phyloP scores from a whole-genome alignment of 108 stramenopile genomes.

The Fragilariopsis cylindrus region DNA sequence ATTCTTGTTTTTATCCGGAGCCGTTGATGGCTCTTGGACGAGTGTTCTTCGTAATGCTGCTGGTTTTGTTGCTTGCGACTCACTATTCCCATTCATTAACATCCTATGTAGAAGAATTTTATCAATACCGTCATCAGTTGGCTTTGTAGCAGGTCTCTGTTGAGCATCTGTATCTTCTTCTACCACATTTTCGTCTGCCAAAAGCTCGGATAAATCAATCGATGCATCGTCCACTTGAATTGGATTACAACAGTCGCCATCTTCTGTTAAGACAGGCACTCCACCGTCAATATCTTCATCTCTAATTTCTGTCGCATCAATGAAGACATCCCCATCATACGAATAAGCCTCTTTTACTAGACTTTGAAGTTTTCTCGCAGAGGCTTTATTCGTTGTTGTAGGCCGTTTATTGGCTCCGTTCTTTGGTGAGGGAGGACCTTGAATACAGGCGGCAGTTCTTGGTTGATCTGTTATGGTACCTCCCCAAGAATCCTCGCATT shows the following conservation, averaged over 20 bases:
- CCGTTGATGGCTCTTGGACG: too few relatives aligned
- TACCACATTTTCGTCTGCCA: not conserved
- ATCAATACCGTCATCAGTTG: not conserved
- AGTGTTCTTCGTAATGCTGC: too few relatives aligned
- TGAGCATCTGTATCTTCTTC: not conserved
- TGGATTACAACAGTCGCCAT: not conserved
- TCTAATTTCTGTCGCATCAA: slow-evolving; percentile 25
- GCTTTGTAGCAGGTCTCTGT: not conserved
- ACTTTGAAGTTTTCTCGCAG: not conserved
- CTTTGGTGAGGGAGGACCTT: not conserved
- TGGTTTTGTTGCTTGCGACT: not conserved
- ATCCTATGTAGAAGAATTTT: not conserved
- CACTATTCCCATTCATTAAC: not conserved
- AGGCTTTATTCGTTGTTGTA: not conserved
- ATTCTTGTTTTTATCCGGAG: too few relatives aligned
- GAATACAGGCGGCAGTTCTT: not conserved
- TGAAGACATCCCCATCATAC: slow-evolving; percentile 24
- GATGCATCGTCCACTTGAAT: not conserved
- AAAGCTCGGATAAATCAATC: not conserved
- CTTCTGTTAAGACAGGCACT: not conserved
- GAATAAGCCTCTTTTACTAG: slow-evolving; percentile 27
- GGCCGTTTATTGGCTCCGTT: not conserved
- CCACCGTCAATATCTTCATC: slow-evolving; percentile 23
- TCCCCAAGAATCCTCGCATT: slow-evolving; percentile 22
- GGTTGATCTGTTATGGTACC: not conserved